Percentiles rank a stretch among this genome's conserved stretches.
Evolutionary conservation across 108 stramenopile genomes (phyloP).

Genomic region (Conticribra weissflogii): DNA sequence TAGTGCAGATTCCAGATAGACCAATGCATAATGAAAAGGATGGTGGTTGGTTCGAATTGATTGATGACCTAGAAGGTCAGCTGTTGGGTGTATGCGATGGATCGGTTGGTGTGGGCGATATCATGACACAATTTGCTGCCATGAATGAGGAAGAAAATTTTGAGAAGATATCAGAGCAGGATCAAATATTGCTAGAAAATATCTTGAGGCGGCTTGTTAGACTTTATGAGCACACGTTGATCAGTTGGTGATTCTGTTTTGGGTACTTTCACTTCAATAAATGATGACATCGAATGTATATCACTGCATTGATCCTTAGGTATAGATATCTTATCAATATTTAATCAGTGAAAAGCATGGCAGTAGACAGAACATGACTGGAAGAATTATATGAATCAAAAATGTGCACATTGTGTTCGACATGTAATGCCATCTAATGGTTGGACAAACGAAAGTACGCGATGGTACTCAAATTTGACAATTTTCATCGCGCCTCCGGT

Average conservation of each 20-base stretch:
- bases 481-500: too few relatives aligned
- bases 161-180: constrained; percentile 53
- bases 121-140: constrained; percentile 70
- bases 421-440: too few relatives aligned
- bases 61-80: constrained; percentile 88
- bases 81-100: constrained; percentile 81
- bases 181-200: constrained; percentile 68
- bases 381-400: too few relatives aligned
- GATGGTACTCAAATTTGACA: too few relatives aligned
- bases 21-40: constrained; percentile 77
- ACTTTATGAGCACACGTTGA: constrained; percentile 78
- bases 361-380: too few relatives aligned
- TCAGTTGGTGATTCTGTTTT: constrained; percentile 72
- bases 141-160: constrained; percentile 50
- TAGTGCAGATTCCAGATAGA: constrained; percentile 79
- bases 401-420: too few relatives aligned
- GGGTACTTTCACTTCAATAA: not conserved
- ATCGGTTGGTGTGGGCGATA: constrained; percentile 68
- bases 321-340: too few relatives aligned
- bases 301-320: too few relatives aligned
- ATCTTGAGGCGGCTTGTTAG: constrained; percentile 71
- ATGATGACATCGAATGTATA: not conserved
- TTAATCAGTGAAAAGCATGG: too few relatives aligned
- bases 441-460: too few relatives aligned
- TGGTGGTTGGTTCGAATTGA: constrained; percentile 71